Conservation (phyloP, 2,329 filamentous ascomycete species). For the Metarhizium guizhouense region DNA sequence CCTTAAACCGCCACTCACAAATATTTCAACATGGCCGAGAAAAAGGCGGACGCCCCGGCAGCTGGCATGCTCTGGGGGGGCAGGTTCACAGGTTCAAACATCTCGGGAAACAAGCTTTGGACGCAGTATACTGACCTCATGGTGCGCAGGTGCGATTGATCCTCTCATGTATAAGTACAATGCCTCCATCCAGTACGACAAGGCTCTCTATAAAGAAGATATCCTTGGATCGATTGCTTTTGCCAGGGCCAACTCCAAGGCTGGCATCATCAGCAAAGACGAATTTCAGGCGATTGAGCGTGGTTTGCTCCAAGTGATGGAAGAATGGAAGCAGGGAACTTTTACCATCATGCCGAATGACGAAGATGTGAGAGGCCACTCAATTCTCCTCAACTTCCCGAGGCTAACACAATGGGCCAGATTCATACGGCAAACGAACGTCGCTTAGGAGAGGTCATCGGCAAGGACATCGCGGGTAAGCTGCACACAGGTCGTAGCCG, state of each 20-base stretch:
- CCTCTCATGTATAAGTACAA: conserved; percentile 85
- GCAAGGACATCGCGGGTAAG: conserved; percentile 77
- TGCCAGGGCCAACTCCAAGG: conserved; percentile 68
- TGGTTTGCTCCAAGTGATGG: conserved; percentile 51
- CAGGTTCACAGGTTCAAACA: conserved; percentile 33
- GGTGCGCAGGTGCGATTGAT: conserved; percentile 59
- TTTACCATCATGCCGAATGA: conserved; percentile 46
- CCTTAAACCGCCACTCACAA: too few relatives aligned
- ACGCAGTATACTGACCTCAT: conserved; percentile 11
- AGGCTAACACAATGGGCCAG: neutral
- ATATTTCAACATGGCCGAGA: neutral
- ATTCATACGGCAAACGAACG: conserved; percentile 67
- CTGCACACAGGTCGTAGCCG: conserved; percentile 80
- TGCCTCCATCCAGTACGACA: conserved; percentile 70
- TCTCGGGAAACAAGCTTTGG: neutral
- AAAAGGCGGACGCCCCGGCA: neutral
- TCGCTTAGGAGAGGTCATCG: conserved; percentile 73
- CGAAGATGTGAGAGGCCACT: conserved; percentile 27
- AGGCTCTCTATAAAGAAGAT: conserved; percentile 69
- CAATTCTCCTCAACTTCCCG: neutral
- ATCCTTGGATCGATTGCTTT: conserved; percentile 75
- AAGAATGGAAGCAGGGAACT: conserved; percentile 42
- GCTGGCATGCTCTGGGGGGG: conserved; percentile 33
- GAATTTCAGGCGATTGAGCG: conserved; percentile 69
- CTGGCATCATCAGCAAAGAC: conserved; percentile 60